Evolutionary conservation across 305 asterid genomes (phyloP), one percentile per base, ranked within the genome.

Genomic region (Andrographis paniculata): DNA sequence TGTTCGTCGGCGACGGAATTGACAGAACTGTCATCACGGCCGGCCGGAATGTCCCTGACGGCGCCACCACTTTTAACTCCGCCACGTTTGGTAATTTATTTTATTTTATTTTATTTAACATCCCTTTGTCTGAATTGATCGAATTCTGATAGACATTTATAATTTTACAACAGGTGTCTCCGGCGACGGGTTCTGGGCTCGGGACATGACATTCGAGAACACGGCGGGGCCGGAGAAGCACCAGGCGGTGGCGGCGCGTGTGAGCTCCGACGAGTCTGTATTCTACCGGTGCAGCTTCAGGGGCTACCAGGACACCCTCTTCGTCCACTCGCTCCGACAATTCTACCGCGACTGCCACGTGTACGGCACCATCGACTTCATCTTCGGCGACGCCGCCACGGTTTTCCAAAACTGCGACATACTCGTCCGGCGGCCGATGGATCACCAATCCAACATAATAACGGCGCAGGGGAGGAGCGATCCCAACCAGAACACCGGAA

Each of bases 1-100:
- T 85, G 95, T 67, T 85, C 22, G 73, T 82, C 4, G 95, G 95
- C 13, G 94, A 85, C 19, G 97, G 95, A 46, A 82, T 72, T 6
- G 94, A 77, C 51, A 70, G 60, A 54, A 88, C 94, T 12, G 39
- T 84, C 0, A 75, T 88, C 22, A 70, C 91, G n/a, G 91, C 73
- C 15, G 39, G 43, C 53, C 58, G 22, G n/a, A 85, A 72, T 50
- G 79, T 79, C 23, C 60, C 27, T 9, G 94, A 85, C 55, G 94
- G 95, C 11, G 55, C 83, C 5, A 62, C 41, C 62, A 85, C 93
- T 12, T 52, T 77, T 1, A 54, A 63, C 62, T 82, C 85, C 1
- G 94, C 94, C 40, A 84, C 94, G 50, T 77, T 84, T 46, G 91
- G 95, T 75, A 65, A 27, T 6, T 0, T 10, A 5, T 27, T 5